Conservation (phyloP, 2,329 filamentous ascomycete genomes). For the Polytolypa hystricis region DNA sequence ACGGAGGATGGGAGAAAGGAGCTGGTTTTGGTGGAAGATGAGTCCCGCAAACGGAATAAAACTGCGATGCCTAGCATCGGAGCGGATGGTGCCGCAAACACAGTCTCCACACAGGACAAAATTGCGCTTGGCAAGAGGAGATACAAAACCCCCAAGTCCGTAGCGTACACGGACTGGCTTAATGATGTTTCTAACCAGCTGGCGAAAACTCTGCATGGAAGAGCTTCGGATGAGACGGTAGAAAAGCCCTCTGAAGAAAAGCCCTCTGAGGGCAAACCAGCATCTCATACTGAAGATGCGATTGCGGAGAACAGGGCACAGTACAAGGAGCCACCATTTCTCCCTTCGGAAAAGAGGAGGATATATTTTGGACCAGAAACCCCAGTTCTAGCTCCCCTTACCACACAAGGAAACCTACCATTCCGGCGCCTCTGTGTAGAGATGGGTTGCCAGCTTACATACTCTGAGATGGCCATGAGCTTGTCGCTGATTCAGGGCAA, state of each 20-base stretch:
- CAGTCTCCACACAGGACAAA: conserved; percentile 59
- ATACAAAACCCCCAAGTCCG: conserved; percentile 58
- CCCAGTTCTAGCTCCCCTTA: conserved; percentile 83
- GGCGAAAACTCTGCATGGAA: conserved; percentile 40
- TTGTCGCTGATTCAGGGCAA: conserved; percentile 80
- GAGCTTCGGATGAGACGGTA: conserved; percentile 25
- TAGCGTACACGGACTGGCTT: conserved; percentile 67
- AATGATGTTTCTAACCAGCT: conserved; percentile 48
- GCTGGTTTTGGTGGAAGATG: conserved; percentile 56
- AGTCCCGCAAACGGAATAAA: conserved; percentile 34
- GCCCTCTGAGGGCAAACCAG: conserved; percentile 16
- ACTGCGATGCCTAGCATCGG: conserved; percentile 19
- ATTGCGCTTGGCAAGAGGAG: conserved; percentile 64
- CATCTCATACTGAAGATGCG: conserved; percentile 28
- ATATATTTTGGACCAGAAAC: conserved; percentile 93
- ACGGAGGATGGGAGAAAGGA: conserved; percentile 73
- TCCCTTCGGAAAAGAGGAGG: conserved; percentile 83
- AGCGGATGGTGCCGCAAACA: conserved; percentile 59
- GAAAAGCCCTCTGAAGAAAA: conserved; percentile 16
- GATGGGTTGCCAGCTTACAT: conserved; percentile 83
- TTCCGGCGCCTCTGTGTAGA: conserved; percentile 85
- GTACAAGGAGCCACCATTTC: conserved; percentile 76
- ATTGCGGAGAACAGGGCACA: conserved; percentile 61
- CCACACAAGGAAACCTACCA: conserved; percentile 91
- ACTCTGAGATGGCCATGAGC: conserved; percentile 96